Percentiles rank a stretch among this genome's conserved stretches.
phyloP scores from a whole-genome alignment of 129 eudicot species.

The Cynara cardunculus region DNA sequence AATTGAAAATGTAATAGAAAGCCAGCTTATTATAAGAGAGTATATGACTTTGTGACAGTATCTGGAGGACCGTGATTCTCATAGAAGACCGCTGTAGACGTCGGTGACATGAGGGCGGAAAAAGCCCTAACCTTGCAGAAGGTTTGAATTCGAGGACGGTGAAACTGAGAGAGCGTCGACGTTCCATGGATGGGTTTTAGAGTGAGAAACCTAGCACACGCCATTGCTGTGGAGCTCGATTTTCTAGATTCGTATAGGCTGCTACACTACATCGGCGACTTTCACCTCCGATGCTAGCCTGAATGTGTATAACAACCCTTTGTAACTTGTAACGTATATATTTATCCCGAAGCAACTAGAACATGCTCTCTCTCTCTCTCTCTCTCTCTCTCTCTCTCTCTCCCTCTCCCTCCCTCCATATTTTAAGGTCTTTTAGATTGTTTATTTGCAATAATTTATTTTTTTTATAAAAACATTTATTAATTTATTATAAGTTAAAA shows the following conservation, averaged over 20 bases:
- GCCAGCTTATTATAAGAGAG: background rate
- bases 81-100: slow-evolving; percentile 60
- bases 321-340: no score
- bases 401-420: no score
- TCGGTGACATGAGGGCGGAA: slow-evolving; percentile 65
- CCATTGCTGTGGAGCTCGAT: slow-evolving; percentile 29
- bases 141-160: slow-evolving; percentile 16
- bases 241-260: background rate
- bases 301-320: no score
- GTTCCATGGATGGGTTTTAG: slow-evolving; percentile 28
- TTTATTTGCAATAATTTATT: no score
- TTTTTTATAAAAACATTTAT: no score
- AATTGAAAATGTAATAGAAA: background rate
- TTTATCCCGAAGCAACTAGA: no score
- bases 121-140: slow-evolving; percentile 40
- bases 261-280: background rate
- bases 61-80: slow-evolving; percentile 74
- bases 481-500: no score
- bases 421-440: no score
- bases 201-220: slow-evolving; percentile 22
- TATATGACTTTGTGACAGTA: slow-evolving; percentile 49
- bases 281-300: no score
- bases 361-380: no score
- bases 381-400: no score
- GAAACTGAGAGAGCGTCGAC: slow-evolving; percentile 3